These are phyloP conservation scores for Fusarium luffae DNA, from an alignment of 2,329 filamentous ascomycete genomes.

Conservation along the genomic window DNA sequence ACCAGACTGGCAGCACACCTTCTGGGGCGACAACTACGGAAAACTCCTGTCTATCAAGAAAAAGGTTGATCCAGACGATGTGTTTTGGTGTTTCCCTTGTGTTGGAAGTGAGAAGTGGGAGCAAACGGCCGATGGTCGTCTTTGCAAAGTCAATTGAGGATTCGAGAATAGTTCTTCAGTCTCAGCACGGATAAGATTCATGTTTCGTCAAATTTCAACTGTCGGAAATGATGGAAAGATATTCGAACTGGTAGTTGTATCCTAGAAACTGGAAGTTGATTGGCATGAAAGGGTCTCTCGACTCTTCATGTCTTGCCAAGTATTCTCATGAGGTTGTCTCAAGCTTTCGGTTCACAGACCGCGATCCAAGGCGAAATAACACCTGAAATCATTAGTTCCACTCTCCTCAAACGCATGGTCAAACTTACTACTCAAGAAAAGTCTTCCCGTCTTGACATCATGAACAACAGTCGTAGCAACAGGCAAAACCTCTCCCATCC, in stretches of 20 bases:
- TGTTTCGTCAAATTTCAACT: too few species aligned
- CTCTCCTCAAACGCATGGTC: too few species aligned
- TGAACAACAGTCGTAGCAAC: conserved; percentile 41
- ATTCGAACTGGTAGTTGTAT: too few species aligned
- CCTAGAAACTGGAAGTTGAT: too few species aligned
- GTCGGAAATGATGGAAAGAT: too few species aligned
- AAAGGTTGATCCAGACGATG: conserved; percentile 57
- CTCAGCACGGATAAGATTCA: too few species aligned
- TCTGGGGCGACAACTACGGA: conserved; percentile 60
- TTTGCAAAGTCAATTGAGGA: conserved; percentile 37
- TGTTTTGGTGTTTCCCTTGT: conserved; percentile 62
- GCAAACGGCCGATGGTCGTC: conserved; percentile 37
- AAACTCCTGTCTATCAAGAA: conserved; percentile 58
- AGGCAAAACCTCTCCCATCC: conserved; percentile 28
- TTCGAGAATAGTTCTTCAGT: too few species aligned
- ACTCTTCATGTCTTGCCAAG: too few species aligned
- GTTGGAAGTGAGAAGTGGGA: conserved; percentile 59
- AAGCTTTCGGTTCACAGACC: conserved; percentile 36
- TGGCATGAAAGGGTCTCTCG: too few species aligned
- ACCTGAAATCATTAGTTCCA: conserved; percentile 22
- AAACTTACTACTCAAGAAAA: conserved; percentile 42
- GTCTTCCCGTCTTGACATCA: conserved; percentile 37
- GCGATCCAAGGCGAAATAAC: conserved; percentile 42
- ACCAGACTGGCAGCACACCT: conserved; percentile 53
- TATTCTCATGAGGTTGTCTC: too few species aligned